Base-by-base conservation (phyloP, 2,329 filamentous ascomycete species). In the Apiospora rasikravindrae region DNA sequence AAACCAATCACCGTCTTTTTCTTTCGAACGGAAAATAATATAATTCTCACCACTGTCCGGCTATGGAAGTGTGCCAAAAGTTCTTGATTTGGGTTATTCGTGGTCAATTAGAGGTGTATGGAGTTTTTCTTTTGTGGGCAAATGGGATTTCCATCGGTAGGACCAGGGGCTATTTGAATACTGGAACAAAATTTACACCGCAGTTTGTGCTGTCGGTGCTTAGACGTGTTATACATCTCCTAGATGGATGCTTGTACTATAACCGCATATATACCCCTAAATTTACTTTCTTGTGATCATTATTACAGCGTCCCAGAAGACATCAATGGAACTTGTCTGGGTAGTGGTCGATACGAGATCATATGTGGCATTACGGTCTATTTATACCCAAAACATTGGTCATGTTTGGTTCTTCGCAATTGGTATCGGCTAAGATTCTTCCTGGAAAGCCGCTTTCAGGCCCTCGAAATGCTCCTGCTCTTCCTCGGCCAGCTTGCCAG, bases 381-480 rank as follows among this genome's bases (percentile, higher is more conserved):
- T 64, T 40, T 64, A 22, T 19, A 22, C 22, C 19, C 7, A 24
- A 40, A 22, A 64, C 19, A 64, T 33, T 22, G 10, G 33, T n/a
- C 57, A 64, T 37, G 19, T 19, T 64, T 37, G 19, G 2, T 10
- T 64, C 6, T 64, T 64, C n/a, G 16, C 22, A 37, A 19, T 11
- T n/a, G 10, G 3, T 19, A 22, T 19, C 29, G 22, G 40, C 57
- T 70, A 81, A 8, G 79, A 81, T 71, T 77, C 83, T 74, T 90
- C 88, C 75, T 89, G 87, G 76, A 90, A 89, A 37, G 86, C 85
- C 70, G 81, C 82, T 81, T 91, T 92, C 76, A 94, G 81, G 71
- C 85, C 85, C 79, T 93, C 92, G 80, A 96, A 95, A 82, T 95
- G 89, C 76, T 86, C 87, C 82, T 92, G 91, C 81, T 96, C 91